A percentile compares a stretch with the other conserved stretches of the same genome.
phyloP scores from a whole-genome alignment of 176 grass and related monocot genomes.

The Carex cristatella region DNA sequence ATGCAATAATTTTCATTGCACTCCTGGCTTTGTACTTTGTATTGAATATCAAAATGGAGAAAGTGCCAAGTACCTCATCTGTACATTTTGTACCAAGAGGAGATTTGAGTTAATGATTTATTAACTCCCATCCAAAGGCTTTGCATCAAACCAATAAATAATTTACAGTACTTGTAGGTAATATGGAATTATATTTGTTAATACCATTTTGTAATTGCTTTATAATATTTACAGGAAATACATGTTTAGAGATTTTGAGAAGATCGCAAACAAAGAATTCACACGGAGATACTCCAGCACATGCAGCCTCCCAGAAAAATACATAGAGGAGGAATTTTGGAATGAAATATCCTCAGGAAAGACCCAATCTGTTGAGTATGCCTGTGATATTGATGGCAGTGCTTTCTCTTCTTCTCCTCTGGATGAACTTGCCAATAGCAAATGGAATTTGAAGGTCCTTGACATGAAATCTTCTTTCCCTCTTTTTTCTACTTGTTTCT shows the following conservation, averaged over 20 bases:
- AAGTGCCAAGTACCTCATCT: neutral
- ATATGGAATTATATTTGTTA: neutral
- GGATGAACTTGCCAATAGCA: slow-evolving; percentile 81
- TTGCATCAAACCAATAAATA: neutral
- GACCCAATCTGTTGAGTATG: slow-evolving; percentile 93
- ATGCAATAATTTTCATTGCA: neutral
- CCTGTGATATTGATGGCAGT: slow-evolving; percentile 96
- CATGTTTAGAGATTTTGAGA: slow-evolving; percentile 89
- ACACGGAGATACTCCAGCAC: slow-evolving; percentile 77
- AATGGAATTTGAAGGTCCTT: slow-evolving; percentile 92
- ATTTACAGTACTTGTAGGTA: neutral
- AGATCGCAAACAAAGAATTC: slow-evolving; percentile 92
- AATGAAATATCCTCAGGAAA: slow-evolving; percentile 90
- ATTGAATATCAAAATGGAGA: slow-evolving; percentile 4
- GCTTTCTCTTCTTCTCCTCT: slow-evolving; percentile 84
- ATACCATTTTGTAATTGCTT: neutral
- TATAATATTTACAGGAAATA: slow-evolving; percentile 67
- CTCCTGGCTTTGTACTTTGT: neutral
- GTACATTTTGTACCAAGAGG: neutral
- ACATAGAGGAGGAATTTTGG: slow-evolving; percentile 94
- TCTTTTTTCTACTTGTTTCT: neutral
- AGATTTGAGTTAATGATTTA: neutral
- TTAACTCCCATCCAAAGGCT: neutral
- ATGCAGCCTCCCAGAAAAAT: slow-evolving; percentile 71
- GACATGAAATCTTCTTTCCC: neutral